These are phyloP conservation scores for Eucalyptus coolabah DNA, from an alignment of 345 rosid genomes.

Conservation along the genomic window DNA sequence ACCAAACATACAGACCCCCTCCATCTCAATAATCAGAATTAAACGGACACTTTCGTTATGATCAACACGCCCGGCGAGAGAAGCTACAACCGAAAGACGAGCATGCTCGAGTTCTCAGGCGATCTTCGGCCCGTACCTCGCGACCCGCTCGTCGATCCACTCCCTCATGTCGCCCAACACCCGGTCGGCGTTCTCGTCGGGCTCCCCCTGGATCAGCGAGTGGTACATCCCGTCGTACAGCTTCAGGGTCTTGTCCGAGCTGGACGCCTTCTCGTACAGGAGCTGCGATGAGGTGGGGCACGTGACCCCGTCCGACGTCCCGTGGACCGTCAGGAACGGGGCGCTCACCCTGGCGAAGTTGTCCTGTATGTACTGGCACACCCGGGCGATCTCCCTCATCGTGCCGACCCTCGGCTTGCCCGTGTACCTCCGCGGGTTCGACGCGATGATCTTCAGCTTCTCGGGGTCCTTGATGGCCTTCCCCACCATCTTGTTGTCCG, in stretches of 20 bases:
- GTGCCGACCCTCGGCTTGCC: slow-evolving; percentile 93
- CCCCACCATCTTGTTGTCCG: slow-evolving; percentile 77
- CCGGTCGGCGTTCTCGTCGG: slow-evolving; percentile 58
- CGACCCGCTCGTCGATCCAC: slow-evolving; percentile 86
- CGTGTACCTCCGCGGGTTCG: slow-evolving; percentile 74
- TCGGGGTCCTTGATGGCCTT: slow-evolving; percentile 77
- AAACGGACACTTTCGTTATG: neutral
- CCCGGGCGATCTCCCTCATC: slow-evolving; percentile 76
- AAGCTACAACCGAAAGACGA: neutral
- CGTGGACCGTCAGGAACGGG: slow-evolving; percentile 69
- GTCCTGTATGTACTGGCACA: slow-evolving; percentile 70
- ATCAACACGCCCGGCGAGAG: neutral
- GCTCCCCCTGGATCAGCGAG: slow-evolving; percentile 88
- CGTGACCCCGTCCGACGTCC: slow-evolving; percentile 76
- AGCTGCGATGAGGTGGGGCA: slow-evolving; percentile 64
- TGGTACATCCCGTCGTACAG: slow-evolving; percentile 93
- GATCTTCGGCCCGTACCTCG: slow-evolving; percentile 31
- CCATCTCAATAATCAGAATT: neutral
- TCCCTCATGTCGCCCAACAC: slow-evolving; percentile 91
- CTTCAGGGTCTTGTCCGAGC: slow-evolving; percentile 71
- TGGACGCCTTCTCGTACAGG: slow-evolving; percentile 66
- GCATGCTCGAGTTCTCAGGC: neutral
- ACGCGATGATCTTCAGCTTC: slow-evolving; percentile 73
- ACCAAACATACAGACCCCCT: neutral
- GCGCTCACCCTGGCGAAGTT: slow-evolving; percentile 47